Conservation (phyloP, 768 basidiomycete species). For the Leccinum imitatum region DNA sequence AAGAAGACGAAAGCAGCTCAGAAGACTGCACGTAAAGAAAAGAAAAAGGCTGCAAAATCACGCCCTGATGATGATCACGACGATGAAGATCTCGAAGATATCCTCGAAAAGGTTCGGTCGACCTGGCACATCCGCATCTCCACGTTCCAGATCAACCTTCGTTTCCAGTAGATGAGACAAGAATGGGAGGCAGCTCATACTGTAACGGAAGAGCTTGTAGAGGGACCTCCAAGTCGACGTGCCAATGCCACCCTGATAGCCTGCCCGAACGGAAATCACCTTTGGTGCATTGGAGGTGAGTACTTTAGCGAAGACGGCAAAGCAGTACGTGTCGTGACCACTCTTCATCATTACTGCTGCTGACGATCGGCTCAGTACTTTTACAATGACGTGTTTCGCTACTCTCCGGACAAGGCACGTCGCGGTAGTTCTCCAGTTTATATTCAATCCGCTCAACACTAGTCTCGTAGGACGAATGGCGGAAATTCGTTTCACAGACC, state of each 20-base stretch:
- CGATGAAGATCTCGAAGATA: constrained; percentile 78
- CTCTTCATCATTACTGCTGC: neutral
- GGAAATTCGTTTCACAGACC: constrained; percentile 77
- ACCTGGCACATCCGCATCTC: neutral
- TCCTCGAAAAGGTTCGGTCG: constrained; percentile 67
- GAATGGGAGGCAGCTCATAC: constrained; percentile 83
- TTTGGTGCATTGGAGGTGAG: constrained; percentile 86
- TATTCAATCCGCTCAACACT: neutral
- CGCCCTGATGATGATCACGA: constrained; percentile 53
- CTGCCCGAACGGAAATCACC: constrained; percentile 76
- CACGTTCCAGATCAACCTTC: neutral
- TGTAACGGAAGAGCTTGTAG: constrained; percentile 82
- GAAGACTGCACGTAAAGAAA: constrained; percentile 69
- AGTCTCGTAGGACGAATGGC: constrained; percentile 74
- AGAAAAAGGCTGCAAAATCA: constrained; percentile 52
- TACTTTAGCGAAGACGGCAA: constrained; percentile 85
- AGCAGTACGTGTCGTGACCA: constrained; percentile 47
- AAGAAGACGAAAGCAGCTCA: constrained; percentile 68
- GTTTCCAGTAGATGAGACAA: constrained; percentile 62
- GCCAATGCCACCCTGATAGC: constrained; percentile 82
- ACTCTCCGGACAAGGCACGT: constrained; percentile 74
- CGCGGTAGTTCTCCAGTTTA: neutral
- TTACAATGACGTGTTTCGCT: constrained; percentile 86
- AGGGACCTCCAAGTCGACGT: constrained; percentile 78
- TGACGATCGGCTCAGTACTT: constrained; percentile 54